Percentiles rank a stretch among this genome's conserved stretches.
Conservation (phyloP, 169 alveolate species). For the Cyclospora cayetanensis region DNA sequence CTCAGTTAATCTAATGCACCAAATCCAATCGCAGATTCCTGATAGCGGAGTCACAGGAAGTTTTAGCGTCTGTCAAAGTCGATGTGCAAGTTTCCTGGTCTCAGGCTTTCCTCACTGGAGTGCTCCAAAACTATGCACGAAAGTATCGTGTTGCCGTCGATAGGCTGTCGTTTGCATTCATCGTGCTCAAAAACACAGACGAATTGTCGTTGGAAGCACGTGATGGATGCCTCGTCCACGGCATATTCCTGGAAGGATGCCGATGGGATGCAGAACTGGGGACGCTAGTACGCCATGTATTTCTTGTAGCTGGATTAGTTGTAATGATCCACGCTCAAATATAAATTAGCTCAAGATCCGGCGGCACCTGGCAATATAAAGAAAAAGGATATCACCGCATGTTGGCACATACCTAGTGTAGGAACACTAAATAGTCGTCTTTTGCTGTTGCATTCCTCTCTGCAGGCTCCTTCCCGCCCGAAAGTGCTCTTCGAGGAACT, state of each 20-base stretch:
- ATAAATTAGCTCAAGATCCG: no score
- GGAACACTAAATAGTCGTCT: not conserved
- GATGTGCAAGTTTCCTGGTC: no score
- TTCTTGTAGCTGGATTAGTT: no score
- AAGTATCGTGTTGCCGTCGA: conserved; percentile 91
- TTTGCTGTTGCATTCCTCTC: conserved; percentile 62
- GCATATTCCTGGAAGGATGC: conserved; percentile 94
- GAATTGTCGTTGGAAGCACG: conserved; percentile 60
- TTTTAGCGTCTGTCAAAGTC: no score
- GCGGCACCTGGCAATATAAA: no score
- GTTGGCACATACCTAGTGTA: no score
- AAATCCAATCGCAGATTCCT: no score
- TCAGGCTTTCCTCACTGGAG: conserved; percentile 93
- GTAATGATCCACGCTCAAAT: no score
- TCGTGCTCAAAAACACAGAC: conserved; percentile 69
- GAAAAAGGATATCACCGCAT: no score
- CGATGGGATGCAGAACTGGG: conserved; percentile 83
- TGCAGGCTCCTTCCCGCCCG: conserved; percentile 81
- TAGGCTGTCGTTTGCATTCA: conserved; percentile 87
- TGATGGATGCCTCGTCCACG: conserved; percentile 91
- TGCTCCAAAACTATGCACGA: conserved; percentile 92
- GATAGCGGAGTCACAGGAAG: no score
- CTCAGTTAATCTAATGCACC: conserved; percentile 89
- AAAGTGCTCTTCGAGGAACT: conserved; percentile 91
- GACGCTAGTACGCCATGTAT: conserved; percentile 43